These are phyloP conservation scores for Fusarium miscanthi DNA, from an alignment of 2,329 filamentous ascomycete genomes.

Conservation along the genomic window DNA sequence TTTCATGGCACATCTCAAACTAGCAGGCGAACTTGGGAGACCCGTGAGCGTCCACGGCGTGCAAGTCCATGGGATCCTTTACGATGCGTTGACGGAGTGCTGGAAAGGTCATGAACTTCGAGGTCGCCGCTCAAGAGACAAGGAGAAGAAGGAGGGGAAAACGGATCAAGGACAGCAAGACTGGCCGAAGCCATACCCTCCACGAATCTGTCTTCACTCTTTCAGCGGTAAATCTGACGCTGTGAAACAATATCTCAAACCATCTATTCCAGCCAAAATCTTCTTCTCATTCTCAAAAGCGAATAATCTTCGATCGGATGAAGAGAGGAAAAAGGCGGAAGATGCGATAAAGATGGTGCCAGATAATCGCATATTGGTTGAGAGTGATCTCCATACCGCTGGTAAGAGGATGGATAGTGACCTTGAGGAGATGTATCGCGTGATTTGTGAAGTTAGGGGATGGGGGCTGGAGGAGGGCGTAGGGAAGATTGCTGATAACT, in stretches of 20 bases:
- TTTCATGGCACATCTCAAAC: slow-evolving; percentile 70
- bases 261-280: slow-evolving; percentile 76
- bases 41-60: slow-evolving; percentile 77
- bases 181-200: slow-evolving; percentile 68
- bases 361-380: slow-evolving; percentile 79
- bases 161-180: slow-evolving; percentile 46
- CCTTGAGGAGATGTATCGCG: slow-evolving; percentile 76
- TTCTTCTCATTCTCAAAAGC: slow-evolving; percentile 88
- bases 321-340: slow-evolving; percentile 61
- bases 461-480: slow-evolving; percentile 80
- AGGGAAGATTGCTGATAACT: slow-evolving; percentile 75
- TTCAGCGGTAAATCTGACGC: slow-evolving; percentile 82
- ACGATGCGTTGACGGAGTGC: slow-evolving; percentile 68
- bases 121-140: slow-evolving; percentile 58
- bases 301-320: slow-evolving; percentile 74
- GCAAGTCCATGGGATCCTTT: slow-evolving; percentile 75
- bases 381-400: slow-evolving; percentile 87
- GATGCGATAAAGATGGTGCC: slow-evolving; percentile 77
- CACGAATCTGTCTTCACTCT: slow-evolving; percentile 88
- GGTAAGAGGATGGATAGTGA: slow-evolving; percentile 80
- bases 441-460: slow-evolving; percentile 77
- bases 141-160: slow-evolving; percentile 17
- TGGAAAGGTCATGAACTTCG: slow-evolving; percentile 74
- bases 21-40: slow-evolving; percentile 73
- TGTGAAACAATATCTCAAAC: slow-evolving; percentile 79